Base-by-base conservation (phyloP, 148 eudicot genomes). In the Cornus kousa region DNA sequence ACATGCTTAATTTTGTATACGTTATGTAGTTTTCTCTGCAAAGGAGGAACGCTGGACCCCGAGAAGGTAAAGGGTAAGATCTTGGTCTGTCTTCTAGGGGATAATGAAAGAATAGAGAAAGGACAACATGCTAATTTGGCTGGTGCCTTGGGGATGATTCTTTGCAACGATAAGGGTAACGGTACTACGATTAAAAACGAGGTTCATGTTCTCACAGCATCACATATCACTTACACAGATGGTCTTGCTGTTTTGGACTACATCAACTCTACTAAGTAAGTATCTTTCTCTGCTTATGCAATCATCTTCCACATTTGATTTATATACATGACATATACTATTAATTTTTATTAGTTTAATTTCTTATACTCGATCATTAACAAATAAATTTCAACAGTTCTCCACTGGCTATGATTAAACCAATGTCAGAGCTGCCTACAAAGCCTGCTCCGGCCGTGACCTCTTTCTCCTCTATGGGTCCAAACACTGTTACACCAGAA, bases 371-470 rank as follows among this genome's bases (percentile, higher is more conserved):
- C 37, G 3, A 28, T 28, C 28, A 28, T 19, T 7, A 12, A 1
- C 31, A 68, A 3, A 50, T 10, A 3, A 4, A 22, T 13, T 78
- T 50, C 9, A 19, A 67, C 82, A 87, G 89, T 1, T 5, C 85
- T 59, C 90, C 84, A 46, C 28, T 23, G 32, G 97, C 24, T 59
- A 80, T 89, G 37, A 80, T 83, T 17, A 40, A 57, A 39, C 85
- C 89, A 22, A 9, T 1, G 28, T 31, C 67, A 10, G 22, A 31
- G 1, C 17, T 86, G 33, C 46, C 76, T 12, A 68, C 75, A 17
- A 88, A 84, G 81, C 94, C 91, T 7, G 89, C 97, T 75, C 97
- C 97, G 0, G 74, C 48, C 37, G 85, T 92, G 86, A 94, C 94
- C 0, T 35, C 80, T 20, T 92, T 92, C 82, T 92, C 97, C 9